These are phyloP conservation scores for Phialocephala sp. DNA, from an alignment of 2,329 filamentous ascomycete species.

Conservation along the genomic window DNA sequence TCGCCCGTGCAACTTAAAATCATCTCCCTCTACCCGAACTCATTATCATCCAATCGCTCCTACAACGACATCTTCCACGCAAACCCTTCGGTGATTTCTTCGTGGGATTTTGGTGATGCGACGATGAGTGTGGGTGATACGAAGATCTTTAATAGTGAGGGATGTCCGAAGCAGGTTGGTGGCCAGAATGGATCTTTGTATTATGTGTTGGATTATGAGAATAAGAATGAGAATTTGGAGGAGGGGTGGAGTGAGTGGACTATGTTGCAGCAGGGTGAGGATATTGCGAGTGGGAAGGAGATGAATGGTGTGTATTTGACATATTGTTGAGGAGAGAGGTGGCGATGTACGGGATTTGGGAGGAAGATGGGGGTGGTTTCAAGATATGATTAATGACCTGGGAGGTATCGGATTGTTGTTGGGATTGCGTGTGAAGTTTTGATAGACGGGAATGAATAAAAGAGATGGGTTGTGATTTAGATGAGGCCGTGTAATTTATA, in stretches of 20 bases:
- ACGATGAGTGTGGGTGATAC: background rate
- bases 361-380: background rate
- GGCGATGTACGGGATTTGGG: too few relatives aligned
- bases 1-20: constrained; percentile 9
- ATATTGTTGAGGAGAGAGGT: constrained; percentile 14
- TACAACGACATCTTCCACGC: constrained; percentile 19
- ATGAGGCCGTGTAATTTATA: background rate
- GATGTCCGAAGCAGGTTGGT: constrained; percentile 11
- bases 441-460: background rate
- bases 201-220: constrained; percentile 24
- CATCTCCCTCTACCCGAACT: constrained; percentile 14
- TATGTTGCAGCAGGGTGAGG: constrained; percentile 14
- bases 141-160: constrained; percentile 17
- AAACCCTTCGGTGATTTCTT: constrained; percentile 1
- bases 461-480: background rate
- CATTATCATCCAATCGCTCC: constrained; percentile 6
- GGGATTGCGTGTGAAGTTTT: background rate
- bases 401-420: background rate
- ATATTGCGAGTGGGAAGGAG: background rate
- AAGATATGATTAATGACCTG: constrained; percentile 1
- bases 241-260: constrained; percentile 6
- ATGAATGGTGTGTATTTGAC: constrained; percentile 25
- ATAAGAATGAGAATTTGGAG: background rate
- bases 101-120: constrained; percentile 14
- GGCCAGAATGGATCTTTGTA: constrained; percentile 16